These are phyloP conservation scores for Arthroderma sp. DNA, from an alignment of 2,329 filamentous ascomycete genomes.

Conservation along the genomic window DNA sequence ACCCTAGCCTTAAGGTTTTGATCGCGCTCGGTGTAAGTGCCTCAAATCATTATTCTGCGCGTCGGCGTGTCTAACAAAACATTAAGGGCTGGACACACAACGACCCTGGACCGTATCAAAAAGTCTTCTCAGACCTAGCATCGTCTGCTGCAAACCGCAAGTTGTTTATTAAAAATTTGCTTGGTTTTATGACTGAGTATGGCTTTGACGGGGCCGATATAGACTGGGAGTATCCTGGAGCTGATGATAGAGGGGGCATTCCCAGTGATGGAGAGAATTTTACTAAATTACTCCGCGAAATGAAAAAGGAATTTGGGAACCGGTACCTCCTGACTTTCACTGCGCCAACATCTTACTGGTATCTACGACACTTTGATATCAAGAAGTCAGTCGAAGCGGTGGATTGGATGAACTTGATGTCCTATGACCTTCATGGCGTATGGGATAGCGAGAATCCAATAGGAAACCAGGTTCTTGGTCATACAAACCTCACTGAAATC, in stretches of 20 bases:
- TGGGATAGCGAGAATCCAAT: conserved; percentile 18
- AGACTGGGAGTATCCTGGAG: conserved; percentile 16
- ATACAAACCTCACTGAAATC: conserved; percentile 24
- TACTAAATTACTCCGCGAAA: conserved; percentile 12
- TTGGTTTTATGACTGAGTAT: conserved; percentile 4
- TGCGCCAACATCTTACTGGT: conserved; percentile 19
- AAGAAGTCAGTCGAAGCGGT: conserved; percentile 6
- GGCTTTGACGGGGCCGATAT: conserved; percentile 8
- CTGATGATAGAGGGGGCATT: conserved; percentile 26
- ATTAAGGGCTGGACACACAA: conserved; percentile 17
- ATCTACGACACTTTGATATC: conserved; percentile 19
- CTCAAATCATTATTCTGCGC: no score
- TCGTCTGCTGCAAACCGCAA: conserved; percentile 3
- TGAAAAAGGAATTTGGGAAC: no score
- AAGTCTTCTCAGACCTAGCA: conserved; percentile 12
- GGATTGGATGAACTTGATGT: conserved; percentile 20
- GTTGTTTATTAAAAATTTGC: background rate
- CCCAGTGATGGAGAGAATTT: conserved; percentile 29
- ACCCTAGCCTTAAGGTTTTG: conserved; percentile 15
- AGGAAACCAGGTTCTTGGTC: no score
- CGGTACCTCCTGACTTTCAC: no score
- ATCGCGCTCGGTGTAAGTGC: conserved; percentile 18
- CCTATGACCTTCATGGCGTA: conserved; percentile 18
- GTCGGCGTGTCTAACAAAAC: no score
- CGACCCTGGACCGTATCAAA: conserved; percentile 12